Evolutionary conservation across 331 rosid species (phyloP), one percentile per base, ranked within the genome.

Genomic region (Rhamnella rubrinervis): DNA sequence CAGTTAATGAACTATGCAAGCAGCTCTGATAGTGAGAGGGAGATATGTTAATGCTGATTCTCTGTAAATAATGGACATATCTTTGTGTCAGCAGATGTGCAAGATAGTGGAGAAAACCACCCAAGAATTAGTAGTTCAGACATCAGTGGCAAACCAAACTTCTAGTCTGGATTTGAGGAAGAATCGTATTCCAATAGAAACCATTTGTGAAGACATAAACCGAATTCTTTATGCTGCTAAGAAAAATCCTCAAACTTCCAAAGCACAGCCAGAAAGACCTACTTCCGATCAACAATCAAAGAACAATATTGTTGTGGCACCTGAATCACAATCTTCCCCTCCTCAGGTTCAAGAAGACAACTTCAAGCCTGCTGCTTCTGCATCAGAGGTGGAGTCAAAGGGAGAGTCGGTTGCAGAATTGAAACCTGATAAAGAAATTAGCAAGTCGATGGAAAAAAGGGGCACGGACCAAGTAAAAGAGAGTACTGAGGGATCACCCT

Each of bases 11-110:
- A 16, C 57, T 17, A 19, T 16, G n/a, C 6, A 52, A 16, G 7
- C 23, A 13, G 21, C 58, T 23, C 23, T 23, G 23, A 53, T 1
- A 5, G 13, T 11, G 6, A 21, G 25, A 53, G 25, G 7, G 57
- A 59, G 17, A 59, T 44, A 25, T 31, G 20, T 39, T 11, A 18
- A 6, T 18, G 14, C 17, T 18, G 14, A 21, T 44, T 61, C 62
- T 21, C 51, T 6, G 20, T 46, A 19, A 21, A 21, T 59, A 46
- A 41, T 12, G 31, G 35, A 19, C 59, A 50, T 21, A 56, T 75
- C 40, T 58, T 55, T 23, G 35, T 72, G 46, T 59, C 73, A 71
- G 76, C 97, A 95, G 98, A 84, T 91, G 89, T 95, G 97, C 83
- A 87, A 77, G 70, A 66, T 72, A 55, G 81, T 87, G 73, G 89